Percentiles rank a stretch among this genome's conserved stretches.
phyloP scores from a whole-genome alignment of 305 asterid species.

The Stenogyne calaminthoides region DNA sequence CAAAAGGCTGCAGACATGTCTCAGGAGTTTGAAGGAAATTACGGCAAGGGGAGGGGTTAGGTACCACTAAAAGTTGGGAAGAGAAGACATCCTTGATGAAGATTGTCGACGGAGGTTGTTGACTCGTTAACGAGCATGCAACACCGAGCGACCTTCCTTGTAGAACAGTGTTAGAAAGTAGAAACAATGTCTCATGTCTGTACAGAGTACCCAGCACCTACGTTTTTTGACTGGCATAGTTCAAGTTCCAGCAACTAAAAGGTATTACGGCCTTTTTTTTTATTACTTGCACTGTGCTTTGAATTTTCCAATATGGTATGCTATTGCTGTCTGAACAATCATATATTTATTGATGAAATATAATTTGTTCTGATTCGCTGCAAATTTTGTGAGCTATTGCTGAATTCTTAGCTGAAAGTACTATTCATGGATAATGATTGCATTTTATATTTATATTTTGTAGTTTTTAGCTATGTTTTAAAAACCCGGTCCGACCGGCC shows the following conservation, averaged over 20 bases:
- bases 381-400: constrained; percentile 7
- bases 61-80: constrained; percentile 43
- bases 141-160: constrained; percentile 51
- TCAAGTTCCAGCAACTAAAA: constrained; percentile 7
- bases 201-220: constrained; percentile 7
- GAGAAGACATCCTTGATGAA: constrained; percentile 45
- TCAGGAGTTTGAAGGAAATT: constrained; percentile 66
- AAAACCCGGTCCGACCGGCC: too few relatives aligned
- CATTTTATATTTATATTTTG: too few relatives aligned
- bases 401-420: constrained; percentile 17
- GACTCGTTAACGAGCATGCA: constrained; percentile 57
- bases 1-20: constrained; percentile 76
- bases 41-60: constrained; percentile 45
- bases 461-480: too few relatives aligned
- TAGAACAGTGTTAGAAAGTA: constrained; percentile 45
- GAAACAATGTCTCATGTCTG: not conserved
- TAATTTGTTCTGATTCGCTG: not conserved
- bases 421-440: too few relatives aligned
- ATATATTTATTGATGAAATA: constrained; percentile 16
- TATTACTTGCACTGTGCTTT: not conserved
- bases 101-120: constrained; percentile 26
- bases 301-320: constrained; percentile 5
- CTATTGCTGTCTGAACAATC: too few relatives aligned
- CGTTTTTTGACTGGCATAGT: constrained; percentile 14
- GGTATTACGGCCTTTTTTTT: not conserved